Evolutionary conservation across 139 green algal genomes (phyloP), one percentile per base, ranked within the genome.

Genomic region (Penium margaritaceum): DNA sequence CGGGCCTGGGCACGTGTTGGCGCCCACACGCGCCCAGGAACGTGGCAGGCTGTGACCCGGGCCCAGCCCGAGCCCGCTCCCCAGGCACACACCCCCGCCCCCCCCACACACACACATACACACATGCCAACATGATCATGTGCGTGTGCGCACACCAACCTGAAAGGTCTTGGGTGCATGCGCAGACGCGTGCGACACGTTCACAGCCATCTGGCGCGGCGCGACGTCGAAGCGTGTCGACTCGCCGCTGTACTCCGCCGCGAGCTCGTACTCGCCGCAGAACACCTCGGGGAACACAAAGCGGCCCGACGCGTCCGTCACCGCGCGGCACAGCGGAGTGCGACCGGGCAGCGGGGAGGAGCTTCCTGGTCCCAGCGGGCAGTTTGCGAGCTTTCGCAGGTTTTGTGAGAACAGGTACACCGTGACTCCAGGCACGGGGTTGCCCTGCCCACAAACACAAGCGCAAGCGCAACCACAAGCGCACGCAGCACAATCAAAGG

Each of bases 351-450:
- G 4, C n/a, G n/a, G 70, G 35, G 44, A 36, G 24, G 4, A n/a
- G 9, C 70, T 3, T 15, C n/a, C 15, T 3, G 5, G 24, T 17
- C n/a, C 5, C n/a, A 19, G 39, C 70, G 67, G 37, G n/a, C n/a
- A n/a, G n/a, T n/a, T n/a, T n/a, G n/a, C 4, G 5, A 77, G 14
- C 36, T 21, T 4, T 36, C 29, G 5, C 3, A 77, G 24, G 35
- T 43, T 21, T 4, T 76, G 57, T 29, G 68, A 76, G 68, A 46
- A 76, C 33, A 76, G 60, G 7, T 60, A 76, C 36, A 79, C 30
- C 7, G 83, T 70, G 12, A 81, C 68, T 5, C 71, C 71, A 5
- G 34, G 35, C 75, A 76, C 68, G 17, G 68, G 68, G 33, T 74
- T 76, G 19, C 68, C 68, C 68, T 76, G 68, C 44, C n/a, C 15